A percentile compares a stretch with the other conserved stretches of the same genome.
phyloP scores from a whole-genome alignment of 1,284 basidiomycete genomes.

The Heimioporus retisporus region DNA sequence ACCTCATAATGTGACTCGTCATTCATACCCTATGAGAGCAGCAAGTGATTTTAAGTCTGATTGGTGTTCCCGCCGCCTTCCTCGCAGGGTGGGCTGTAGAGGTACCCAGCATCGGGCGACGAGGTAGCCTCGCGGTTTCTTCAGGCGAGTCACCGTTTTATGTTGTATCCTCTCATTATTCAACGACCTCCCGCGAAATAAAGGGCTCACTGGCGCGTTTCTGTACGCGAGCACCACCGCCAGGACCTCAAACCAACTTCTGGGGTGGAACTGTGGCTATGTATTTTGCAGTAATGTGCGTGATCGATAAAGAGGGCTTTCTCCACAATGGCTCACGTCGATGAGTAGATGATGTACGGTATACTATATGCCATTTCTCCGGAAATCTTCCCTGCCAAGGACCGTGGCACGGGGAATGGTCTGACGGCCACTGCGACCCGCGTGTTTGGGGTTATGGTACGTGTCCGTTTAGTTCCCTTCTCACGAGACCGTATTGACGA shows the following conservation, averaged over 20 bases:
- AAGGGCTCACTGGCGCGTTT: constrained; percentile 75
- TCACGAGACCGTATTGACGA: background rate
- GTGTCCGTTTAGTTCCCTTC: background rate
- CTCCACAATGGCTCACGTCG: background rate
- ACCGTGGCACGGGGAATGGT: constrained; percentile 80
- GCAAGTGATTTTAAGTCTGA: constrained; percentile 69
- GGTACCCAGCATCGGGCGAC: constrained; percentile 67
- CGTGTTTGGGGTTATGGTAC: constrained; percentile 72
- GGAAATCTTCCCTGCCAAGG: constrained; percentile 78
- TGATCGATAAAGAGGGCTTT: constrained; percentile 1
- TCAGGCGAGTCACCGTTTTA: constrained; percentile 49
- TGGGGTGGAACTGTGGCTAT: constrained; percentile 82
- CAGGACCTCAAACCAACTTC: constrained; percentile 66
- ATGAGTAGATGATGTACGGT: constrained; percentile 73
- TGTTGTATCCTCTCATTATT: constrained; percentile 16
- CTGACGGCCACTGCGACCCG: constrained; percentile 69
- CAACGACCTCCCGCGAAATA: constrained; percentile 42
- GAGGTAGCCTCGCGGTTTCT: constrained; percentile 68
- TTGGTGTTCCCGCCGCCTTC: constrained; percentile 76
- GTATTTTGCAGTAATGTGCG: constrained; percentile 67
- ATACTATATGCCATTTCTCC: constrained; percentile 75
- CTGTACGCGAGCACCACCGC: constrained; percentile 77
- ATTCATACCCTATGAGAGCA: constrained; percentile 28
- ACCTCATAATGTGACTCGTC: constrained; percentile 5
- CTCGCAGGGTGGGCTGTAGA: constrained; percentile 74